Evolutionary conservation across 208 protist species (phyloP).

Genomic region (Trypanosoma caninum): DNA sequence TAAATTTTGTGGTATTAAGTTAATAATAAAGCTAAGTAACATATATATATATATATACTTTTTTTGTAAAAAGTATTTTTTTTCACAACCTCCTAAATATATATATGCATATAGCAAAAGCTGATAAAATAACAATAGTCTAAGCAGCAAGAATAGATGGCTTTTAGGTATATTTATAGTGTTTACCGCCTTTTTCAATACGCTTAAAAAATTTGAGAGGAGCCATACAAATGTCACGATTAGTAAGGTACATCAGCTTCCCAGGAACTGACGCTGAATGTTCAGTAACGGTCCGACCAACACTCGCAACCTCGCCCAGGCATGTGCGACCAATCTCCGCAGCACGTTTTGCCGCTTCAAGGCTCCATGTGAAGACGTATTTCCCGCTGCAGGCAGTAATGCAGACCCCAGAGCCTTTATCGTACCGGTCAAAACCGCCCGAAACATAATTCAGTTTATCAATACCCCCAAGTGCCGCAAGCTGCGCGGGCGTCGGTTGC

Average conservation of each 20-base stretch:
- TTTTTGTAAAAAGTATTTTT: too few relatives aligned
- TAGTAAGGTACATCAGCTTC: slow-evolving; percentile 19
- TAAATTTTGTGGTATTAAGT: too few relatives aligned
- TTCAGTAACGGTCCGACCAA: slow-evolving; percentile 9
- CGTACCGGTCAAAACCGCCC: slow-evolving; percentile 44
- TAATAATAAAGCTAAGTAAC: too few relatives aligned
- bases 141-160: too few relatives aligned
- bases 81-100: too few relatives aligned
- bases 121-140: too few relatives aligned
- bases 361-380: slow-evolving; percentile 53
- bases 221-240: slow-evolving; percentile 22
- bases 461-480: slow-evolving; percentile 37
- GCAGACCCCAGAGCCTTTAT: slow-evolving; percentile 31
- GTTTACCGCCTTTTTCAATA: slow-evolving; percentile 5
- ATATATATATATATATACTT: too few relatives aligned
- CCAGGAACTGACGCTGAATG: slow-evolving; percentile 9
- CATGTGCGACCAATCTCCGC: slow-evolving; percentile 35
- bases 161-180: background rate
- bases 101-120: too few relatives aligned
- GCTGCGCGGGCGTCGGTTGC: slow-evolving; percentile 39
- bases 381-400: slow-evolving; percentile 46
- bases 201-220: slow-evolving; percentile 11
- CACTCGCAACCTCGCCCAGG: slow-evolving; percentile 5
- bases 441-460: slow-evolving; percentile 34
- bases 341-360: slow-evolving; percentile 34